phyloP scores from a whole-genome alignment of 257 asterid species.

The Forsythia viridissima region DNA sequence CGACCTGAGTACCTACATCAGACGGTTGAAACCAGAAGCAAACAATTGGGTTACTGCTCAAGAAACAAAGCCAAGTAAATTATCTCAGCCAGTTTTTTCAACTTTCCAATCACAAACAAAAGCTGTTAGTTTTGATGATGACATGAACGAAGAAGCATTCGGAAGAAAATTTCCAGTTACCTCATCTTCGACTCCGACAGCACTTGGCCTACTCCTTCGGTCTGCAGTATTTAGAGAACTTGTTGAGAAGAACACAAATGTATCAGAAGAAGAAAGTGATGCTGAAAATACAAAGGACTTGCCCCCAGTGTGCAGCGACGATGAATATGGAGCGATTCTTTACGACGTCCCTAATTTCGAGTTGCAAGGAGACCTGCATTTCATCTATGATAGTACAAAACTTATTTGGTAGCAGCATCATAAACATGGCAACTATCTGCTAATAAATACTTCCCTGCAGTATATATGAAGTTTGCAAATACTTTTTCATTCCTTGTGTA shows the following conservation, averaged over 20 bases:
- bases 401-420: slow-evolving; percentile 18
- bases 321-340: slow-evolving; percentile 35
- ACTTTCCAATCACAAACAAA: not conserved
- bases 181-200: slow-evolving; percentile 37
- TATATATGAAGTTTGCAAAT: not conserved
- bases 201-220: slow-evolving; percentile 35
- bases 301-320: slow-evolving; percentile 15
- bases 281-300: slow-evolving; percentile 20
- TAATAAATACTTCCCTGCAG: not conserved
- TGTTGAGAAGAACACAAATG: slow-evolving; percentile 40
- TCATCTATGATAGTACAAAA: slow-evolving; percentile 27
- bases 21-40: slow-evolving; percentile 48
- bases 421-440: slow-evolving; percentile 20
- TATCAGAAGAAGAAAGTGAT: slow-evolving; percentile 28
- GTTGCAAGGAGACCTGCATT: slow-evolving; percentile 31
- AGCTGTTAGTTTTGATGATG: not conserved
- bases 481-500: too few species aligned
- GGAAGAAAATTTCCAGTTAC: slow-evolving; percentile 5
- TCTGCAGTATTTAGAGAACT: slow-evolving; percentile 45
- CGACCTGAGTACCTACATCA: slow-evolving; percentile 42
- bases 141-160: not conserved
- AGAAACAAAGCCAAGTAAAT: slow-evolving; percentile 18
- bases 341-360: slow-evolving; percentile 26
- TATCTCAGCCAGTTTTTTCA: not conserved
- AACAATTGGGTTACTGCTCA: slow-evolving; percentile 23